These are phyloP conservation scores for Flaveria robusta DNA, from an alignment of 129 eudicot species.

Conservation along the genomic window DNA sequence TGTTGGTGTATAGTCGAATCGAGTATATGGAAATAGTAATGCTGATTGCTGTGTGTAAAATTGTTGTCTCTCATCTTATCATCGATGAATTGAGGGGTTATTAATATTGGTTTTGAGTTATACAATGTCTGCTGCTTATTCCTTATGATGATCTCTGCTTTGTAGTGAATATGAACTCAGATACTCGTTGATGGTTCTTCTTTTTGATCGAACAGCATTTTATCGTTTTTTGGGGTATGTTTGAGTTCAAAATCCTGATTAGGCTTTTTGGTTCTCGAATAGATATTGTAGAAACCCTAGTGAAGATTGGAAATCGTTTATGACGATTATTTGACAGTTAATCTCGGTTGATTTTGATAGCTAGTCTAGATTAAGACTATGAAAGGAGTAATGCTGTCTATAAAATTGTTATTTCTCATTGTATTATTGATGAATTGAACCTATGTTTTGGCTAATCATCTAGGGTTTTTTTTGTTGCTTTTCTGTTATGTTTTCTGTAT, in stretches of 20 bases:
- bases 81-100: no score
- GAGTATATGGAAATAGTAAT: background rate
- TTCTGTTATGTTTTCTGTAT: background rate
- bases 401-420: background rate
- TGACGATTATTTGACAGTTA: background rate
- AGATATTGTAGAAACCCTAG: background rate
- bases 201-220: background rate
- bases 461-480: background rate
- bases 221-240: background rate
- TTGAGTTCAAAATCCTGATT: background rate
- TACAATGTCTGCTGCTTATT: no score
- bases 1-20: no score
- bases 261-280: background rate
- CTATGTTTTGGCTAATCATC: background rate
- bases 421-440: background rate
- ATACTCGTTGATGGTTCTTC: background rate
- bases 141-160: no score
- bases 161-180: background rate
- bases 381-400: background rate
- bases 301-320: background rate
- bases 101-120: no score
- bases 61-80: background rate
- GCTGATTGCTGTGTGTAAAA: background rate
- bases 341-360: no score
- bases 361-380: no score